These are phyloP conservation scores for Blastocystis sp. DNA, from an alignment of 352 stramenopile species.

Conservation along the genomic window DNA sequence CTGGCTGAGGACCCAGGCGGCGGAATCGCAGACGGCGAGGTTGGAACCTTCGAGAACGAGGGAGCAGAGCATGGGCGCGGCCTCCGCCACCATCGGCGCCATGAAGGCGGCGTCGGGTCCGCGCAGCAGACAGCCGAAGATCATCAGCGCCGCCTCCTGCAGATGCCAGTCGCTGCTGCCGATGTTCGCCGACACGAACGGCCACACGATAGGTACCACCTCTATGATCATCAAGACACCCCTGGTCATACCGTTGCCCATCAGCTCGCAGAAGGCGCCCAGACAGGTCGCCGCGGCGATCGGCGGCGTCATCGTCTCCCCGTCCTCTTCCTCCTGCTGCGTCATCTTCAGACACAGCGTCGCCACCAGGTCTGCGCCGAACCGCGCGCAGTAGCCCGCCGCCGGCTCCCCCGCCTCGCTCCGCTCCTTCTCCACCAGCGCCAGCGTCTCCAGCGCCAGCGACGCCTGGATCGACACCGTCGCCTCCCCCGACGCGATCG, in stretches of 20 bases:
- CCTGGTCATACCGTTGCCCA: not conserved
- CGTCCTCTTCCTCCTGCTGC: slow-evolving; percentile 23
- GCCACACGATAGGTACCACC: slow-evolving; percentile 24
- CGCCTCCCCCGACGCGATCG: not conserved
- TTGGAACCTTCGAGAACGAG: not conserved
- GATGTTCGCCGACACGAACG: slow-evolving; percentile 42
- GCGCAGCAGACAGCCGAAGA: slow-evolving; percentile 47
- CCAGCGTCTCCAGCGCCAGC: slow-evolving; percentile 3
- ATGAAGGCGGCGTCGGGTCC: not conserved
- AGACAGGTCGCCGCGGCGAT: slow-evolving; percentile 20
- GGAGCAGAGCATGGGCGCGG: slow-evolving; percentile 2
- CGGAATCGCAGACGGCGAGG: slow-evolving; percentile 25
- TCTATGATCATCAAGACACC: not conserved
- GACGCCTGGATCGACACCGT: not conserved
- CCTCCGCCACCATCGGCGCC: not conserved
- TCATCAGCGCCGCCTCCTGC: slow-evolving; percentile 42
- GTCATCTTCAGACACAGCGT: slow-evolving; percentile 6
- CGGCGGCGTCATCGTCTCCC: slow-evolving; percentile 35
- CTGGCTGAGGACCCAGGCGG: slow-evolving; percentile 38
- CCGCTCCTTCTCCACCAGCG: not conserved
- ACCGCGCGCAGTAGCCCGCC: not conserved
- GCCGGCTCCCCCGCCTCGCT: not conserved
- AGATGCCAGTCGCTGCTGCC: slow-evolving; percentile 20
- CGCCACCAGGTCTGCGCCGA: not conserved
- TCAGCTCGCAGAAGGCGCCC: not conserved